Base-by-base conservation (phyloP, 768 basidiomycete species). In the Leccinum barrowsii region DNA sequence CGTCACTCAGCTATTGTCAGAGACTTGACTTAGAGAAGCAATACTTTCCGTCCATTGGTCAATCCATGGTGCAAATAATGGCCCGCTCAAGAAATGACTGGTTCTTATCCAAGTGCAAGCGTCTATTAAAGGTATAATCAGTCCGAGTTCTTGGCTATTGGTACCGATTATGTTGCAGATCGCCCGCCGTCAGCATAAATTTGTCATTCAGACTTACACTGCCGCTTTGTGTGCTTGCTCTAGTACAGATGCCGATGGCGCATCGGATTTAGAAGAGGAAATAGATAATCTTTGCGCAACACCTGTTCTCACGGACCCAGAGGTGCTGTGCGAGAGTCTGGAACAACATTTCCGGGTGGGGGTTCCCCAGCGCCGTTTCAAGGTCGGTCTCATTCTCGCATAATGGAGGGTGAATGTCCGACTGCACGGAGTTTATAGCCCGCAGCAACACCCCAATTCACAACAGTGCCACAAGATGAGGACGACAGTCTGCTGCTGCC, bases 1-100 rank as follows among this genome's bases (percentile, higher is more conserved):
- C 26, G 46, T 55, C 21, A 55, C 42, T 34, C 17, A 51, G 17
- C 35, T 30, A 57, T 46, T 28, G 35, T 50, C 65, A 90, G 87
- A 83, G 82, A 76, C 75, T 87, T 34, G 80, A 83, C 56, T 56
- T 74, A 11, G 89, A 92, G 71, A 66, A 68, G 24, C 57, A 69
- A 4, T 78, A 78, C 55, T 82, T 85, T 60, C 69, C 73, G 7
- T 75, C 79, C 8, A 78, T 90, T 42, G 74, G 78, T 35, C 70
- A 66, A 3, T 84, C 85, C 4, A 72, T 90, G 40, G 63, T 72
- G 30, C 73, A 74, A 26, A 82, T 90, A 35, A 75, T 82, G 42
- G 63, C 68, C 50, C 80, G 86, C 22, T 88, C 89, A 3, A 69
- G 73, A 3, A 77, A 84, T 62, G 55, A 66, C 2, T 55, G 54